Evolutionary conservation across 176 grass and related monocot genomes (phyloP), one percentile per base, ranked within the genome.

Genomic region (Paspalum vaginatum): DNA sequence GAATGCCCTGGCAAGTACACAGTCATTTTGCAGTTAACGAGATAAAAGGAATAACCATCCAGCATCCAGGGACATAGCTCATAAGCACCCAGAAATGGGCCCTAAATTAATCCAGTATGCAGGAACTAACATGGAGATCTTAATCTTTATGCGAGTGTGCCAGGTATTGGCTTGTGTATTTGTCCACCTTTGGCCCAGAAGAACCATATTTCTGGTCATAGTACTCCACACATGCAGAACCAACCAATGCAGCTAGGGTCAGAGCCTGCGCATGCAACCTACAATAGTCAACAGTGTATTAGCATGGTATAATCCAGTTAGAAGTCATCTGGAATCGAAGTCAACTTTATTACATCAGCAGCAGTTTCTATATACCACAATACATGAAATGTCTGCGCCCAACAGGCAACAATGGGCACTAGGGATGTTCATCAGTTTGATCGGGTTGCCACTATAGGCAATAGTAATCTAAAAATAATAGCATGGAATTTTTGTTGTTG

Each of bases 251-350:
- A 77, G 88, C 96, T 13, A 98, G 7, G 12, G 96, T 95, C 66
- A 98, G 65, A 76, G 90, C 96, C 75, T 98, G 96, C 0, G 96
- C 90, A 40, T 98, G 96, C 79, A 98, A 87, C 86, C 96, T 98
- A 90, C 70, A 98, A 62, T 11, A 10, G 24, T 68, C 15, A 80
- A 84, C 47, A 62, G 15, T 76, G 16, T 70, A 75, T 76, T 42
- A 88, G 52, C 27, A 54, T 67, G n/a, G 68, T 22, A 46, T 32
- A 65, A 5, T 58, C 39, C 26, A 77, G 44, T 75, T 55, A 61
- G 32, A 18, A 76, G 10, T 56, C 22, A 52, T 70, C n/a, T 84
- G 37, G 61, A 70, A 76, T 44, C 4, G 3, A 21, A 63, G 17
- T 25, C 6, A 32, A 25, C 0, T 17, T n/a, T 66, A 43, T 58